Evolutionary conservation across 1,139 yeast species (phyloP).

Genomic region (Hyphopichia wangnamkhiaoensis): DNA sequence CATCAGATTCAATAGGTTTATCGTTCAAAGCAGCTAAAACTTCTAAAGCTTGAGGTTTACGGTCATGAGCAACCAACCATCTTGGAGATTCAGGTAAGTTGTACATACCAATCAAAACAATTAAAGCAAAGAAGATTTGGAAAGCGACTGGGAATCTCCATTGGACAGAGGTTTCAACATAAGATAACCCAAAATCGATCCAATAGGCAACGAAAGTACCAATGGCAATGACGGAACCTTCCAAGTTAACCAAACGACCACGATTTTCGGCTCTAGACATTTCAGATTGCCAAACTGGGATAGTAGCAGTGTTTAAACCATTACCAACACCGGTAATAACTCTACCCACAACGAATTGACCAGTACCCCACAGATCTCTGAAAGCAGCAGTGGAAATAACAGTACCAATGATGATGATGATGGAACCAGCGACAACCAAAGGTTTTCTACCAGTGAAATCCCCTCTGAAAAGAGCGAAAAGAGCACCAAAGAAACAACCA

Average conservation of each 20-base stretch:
- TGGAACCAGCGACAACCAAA: conserved; percentile 39
- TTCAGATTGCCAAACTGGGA: conserved; percentile 44
- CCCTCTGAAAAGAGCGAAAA: conserved; percentile 24
- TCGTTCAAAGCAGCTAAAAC: conserved; percentile 3
- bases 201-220: conserved; percentile 42
- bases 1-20: conserved; percentile 39
- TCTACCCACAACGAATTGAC: conserved; percentile 49
- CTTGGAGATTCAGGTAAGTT: conserved; percentile 71
- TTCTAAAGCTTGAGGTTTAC: conserved; percentile 48
- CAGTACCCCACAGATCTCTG: conserved; percentile 25
- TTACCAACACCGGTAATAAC: conserved; percentile 47
- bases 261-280: conserved; percentile 30
- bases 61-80: conserved; percentile 61
- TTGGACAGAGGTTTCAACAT: conserved; percentile 51
- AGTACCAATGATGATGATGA: conserved; percentile 45
- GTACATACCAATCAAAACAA: conserved; percentile 36
- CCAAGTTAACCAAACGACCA: conserved; percentile 25
- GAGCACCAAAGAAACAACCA: conserved; percentile 64
- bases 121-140: conserved; percentile 42
- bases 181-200: conserved; percentile 73
- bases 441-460: conserved; percentile 52
- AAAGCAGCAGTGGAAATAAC: conserved; percentile 42
- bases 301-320: conserved; percentile 35
- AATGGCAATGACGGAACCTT: conserved; percentile 63
- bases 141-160: conserved; percentile 52